Evolutionary conservation across 305 asterid species (phyloP).

Genomic region (Fraxinus greggii): DNA sequence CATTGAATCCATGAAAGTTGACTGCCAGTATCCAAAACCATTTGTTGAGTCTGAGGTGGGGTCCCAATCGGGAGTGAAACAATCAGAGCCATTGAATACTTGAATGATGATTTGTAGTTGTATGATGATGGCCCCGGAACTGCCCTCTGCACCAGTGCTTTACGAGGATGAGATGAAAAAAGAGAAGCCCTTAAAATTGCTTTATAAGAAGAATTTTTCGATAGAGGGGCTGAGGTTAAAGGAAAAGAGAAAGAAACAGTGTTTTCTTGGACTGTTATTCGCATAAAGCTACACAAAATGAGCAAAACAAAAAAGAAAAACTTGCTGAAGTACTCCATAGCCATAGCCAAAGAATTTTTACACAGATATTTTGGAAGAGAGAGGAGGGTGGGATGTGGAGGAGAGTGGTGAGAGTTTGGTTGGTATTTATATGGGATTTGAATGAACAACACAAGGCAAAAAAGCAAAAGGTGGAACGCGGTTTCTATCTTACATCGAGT

Average conservation of each 20-base stretch:
- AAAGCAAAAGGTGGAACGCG: slow-evolving; percentile 36
- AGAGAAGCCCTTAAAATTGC: slow-evolving; percentile 37
- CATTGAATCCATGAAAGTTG: slow-evolving; percentile 98
- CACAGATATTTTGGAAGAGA: slow-evolving; percentile 8
- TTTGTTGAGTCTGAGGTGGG: slow-evolving; percentile 84
- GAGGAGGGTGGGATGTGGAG: not conserved
- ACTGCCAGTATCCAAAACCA: slow-evolving; percentile 93
- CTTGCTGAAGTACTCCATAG: slow-evolving; percentile 14
- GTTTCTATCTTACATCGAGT: slow-evolving; percentile 36
- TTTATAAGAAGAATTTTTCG: slow-evolving; percentile 30
- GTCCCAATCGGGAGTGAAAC: slow-evolving; percentile 89
- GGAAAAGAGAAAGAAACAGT: slow-evolving; percentile 48
- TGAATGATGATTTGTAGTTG: slow-evolving; percentile 50
- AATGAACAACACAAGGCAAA: slow-evolving; percentile 10
- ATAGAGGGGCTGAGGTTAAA: slow-evolving; percentile 41
- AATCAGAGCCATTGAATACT: slow-evolving; percentile 75
- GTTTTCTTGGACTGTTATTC: slow-evolving; percentile 24
- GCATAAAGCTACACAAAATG: slow-evolving; percentile 16
- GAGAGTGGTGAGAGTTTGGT: slow-evolving; percentile 5
- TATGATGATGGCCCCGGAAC: slow-evolving; percentile 29
- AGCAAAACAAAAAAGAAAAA: slow-evolving; percentile 16
- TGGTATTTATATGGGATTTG: slow-evolving; percentile 43
- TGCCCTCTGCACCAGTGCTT: not conserved
- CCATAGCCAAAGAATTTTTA: not conserved
- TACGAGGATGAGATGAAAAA: not conserved